phyloP scores from a whole-genome alignment of 2,329 filamentous ascomycete species.

The Didymella pomorum region DNA sequence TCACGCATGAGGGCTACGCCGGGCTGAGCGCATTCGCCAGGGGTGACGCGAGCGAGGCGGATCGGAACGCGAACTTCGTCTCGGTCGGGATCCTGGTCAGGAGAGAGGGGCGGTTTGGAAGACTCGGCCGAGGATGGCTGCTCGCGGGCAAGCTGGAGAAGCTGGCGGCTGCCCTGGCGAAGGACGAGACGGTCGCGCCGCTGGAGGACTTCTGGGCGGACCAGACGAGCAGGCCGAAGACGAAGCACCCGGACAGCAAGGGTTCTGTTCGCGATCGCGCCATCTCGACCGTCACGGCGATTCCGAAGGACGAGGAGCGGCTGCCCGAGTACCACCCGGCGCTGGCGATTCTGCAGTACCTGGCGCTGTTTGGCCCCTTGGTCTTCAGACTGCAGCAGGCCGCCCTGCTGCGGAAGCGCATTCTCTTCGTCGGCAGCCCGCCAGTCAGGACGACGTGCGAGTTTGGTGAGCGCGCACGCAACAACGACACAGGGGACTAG shows the following conservation, averaged over 20 bases:
- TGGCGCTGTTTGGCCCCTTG: slow-evolving; percentile 87
- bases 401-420: slow-evolving; percentile 83
- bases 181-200: slow-evolving; percentile 65
- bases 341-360: slow-evolving; percentile 76
- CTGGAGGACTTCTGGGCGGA: slow-evolving; percentile 84
- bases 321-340: slow-evolving; percentile 85
- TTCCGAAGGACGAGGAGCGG: slow-evolving; percentile 64
- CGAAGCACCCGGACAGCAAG: slow-evolving; percentile 7
- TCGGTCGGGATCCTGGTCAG: slow-evolving; percentile 90
- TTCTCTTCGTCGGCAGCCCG: slow-evolving; percentile 84
- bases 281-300: slow-evolving; percentile 51
- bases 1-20: slow-evolving; percentile 83
- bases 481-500: background rate
- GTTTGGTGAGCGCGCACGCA: slow-evolving; percentile 70
- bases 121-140: slow-evolving; percentile 87
- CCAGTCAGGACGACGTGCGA: slow-evolving; percentile 88
- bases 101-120: slow-evolving; percentile 72
- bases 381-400: slow-evolving; percentile 91
- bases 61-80: slow-evolving; percentile 90
- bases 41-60: slow-evolving; percentile 76
- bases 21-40: slow-evolving; percentile 94
- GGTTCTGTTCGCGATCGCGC: slow-evolving; percentile 39
- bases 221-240: slow-evolving; percentile 45
- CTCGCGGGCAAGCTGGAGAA: slow-evolving; percentile 80
- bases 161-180: slow-evolving; percentile 71